Evolutionary conservation across 208 protist species (phyloP).

Genomic region (Tetramitus jugosus): DNA sequence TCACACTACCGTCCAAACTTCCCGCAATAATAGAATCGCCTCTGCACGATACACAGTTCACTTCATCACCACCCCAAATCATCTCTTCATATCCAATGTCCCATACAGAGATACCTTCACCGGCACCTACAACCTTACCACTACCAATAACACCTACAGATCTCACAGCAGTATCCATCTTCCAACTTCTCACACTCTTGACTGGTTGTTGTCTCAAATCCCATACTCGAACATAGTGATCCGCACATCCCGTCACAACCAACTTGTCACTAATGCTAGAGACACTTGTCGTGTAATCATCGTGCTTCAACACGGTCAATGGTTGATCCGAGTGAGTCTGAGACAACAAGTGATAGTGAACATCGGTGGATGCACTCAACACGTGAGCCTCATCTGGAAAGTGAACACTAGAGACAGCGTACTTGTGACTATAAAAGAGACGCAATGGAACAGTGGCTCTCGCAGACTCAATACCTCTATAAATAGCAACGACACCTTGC

Average conservation of each 20-base stretch:
- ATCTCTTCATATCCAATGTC: not conserved
- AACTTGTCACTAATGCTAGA: not conserved
- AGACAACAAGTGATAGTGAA: not conserved
- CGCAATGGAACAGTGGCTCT: not conserved
- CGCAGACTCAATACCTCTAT: not conserved
- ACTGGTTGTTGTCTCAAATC: not conserved
- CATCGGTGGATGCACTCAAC: not conserved
- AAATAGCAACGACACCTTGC: not conserved
- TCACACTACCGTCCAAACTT: not conserved
- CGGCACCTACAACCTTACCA: too few relatives aligned
- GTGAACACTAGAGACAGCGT: not conserved
- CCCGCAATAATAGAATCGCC: not conserved
- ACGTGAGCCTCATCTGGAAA: not conserved
- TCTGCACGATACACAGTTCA: not conserved
- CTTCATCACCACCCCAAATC: not conserved
- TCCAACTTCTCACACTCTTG: not conserved
- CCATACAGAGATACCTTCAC: not conserved
- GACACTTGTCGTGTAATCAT: too few relatives aligned
- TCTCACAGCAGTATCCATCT: too few relatives aligned
- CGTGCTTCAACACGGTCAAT: not conserved
- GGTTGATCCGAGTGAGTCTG: not conserved
- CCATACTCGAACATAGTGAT: not conserved
- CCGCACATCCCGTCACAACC: not conserved
- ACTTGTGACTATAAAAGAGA: not conserved
- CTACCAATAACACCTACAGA: too few relatives aligned